These are phyloP conservation scores for Coemansia sp. DNA, from an alignment of 192 early-diverging fungal species.

Conservation along the genomic window DNA sequence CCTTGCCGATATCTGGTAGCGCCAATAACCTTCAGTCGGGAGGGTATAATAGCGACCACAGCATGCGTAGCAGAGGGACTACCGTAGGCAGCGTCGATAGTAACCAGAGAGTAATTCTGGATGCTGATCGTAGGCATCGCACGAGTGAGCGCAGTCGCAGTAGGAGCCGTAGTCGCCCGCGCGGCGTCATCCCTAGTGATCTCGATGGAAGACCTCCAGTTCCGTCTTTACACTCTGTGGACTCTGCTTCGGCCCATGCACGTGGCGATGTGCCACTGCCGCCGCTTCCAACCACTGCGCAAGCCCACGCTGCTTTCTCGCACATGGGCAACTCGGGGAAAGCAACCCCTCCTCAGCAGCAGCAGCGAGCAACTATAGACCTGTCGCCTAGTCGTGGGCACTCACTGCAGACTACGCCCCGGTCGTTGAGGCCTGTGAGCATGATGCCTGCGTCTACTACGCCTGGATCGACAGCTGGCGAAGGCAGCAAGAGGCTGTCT, in stretches of 20 bases:
- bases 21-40: neutral
- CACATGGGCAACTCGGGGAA: slow-evolving; percentile 5
- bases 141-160: slow-evolving; percentile 39
- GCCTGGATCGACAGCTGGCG: neutral
- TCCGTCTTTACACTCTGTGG: neutral
- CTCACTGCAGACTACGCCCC: slow-evolving; percentile 42
- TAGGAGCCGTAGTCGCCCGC: slow-evolving; percentile 35
- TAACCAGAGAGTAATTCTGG: slow-evolving; percentile 34
- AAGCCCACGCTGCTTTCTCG: neutral
- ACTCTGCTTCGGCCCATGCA: neutral
- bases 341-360: neutral
- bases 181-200: slow-evolving; percentile 8
- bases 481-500: slow-evolving; percentile 42
- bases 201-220: slow-evolving; percentile 11
- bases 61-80: slow-evolving; percentile 34
- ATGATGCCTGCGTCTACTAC: slow-evolving; percentile 26
- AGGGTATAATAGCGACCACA: slow-evolving; percentile 31
- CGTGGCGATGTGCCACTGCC: neutral
- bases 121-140: slow-evolving; percentile 35
- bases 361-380: slow-evolving; percentile 24
- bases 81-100: slow-evolving; percentile 32
- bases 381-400: slow-evolving; percentile 26
- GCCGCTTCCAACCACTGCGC: neutral
- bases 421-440: slow-evolving; percentile 40
- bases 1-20: slow-evolving; percentile 9